Conservation (phyloP, 148 eudicot species). For the Silene conica region DNA sequence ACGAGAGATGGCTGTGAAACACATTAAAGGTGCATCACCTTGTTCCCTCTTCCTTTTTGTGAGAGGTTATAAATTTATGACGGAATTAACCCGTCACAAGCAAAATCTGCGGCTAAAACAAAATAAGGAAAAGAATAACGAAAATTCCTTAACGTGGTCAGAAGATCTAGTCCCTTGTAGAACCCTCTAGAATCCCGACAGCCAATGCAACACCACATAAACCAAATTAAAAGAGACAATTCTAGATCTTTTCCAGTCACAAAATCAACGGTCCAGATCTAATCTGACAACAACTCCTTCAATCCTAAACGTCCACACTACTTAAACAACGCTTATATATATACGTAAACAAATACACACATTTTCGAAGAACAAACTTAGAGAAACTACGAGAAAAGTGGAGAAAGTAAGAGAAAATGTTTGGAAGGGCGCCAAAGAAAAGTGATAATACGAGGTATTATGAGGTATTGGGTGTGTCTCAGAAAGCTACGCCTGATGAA, state of each 20-base stretch:
- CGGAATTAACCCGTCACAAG: too few relatives aligned
- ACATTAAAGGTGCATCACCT: too few relatives aligned
- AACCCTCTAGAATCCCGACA: slow-evolving; percentile 25
- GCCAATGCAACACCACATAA: slow-evolving; percentile 8
- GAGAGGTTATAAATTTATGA: too few relatives aligned
- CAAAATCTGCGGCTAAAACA: too few relatives aligned
- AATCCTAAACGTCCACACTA: slow-evolving; percentile 23
- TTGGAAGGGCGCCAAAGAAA: slow-evolving; percentile 59
- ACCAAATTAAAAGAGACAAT: background rate
- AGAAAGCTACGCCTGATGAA: slow-evolving; percentile 49
- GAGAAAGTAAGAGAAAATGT: slow-evolving; percentile 35
- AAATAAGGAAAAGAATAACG: too few relatives aligned
- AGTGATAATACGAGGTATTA: slow-evolving; percentile 59
- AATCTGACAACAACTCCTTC: background rate
- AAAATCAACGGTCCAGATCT: too few relatives aligned
- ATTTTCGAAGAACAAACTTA: background rate
- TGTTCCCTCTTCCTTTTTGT: too few relatives aligned
- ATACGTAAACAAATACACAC: background rate
- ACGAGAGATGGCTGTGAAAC: too few relatives aligned
- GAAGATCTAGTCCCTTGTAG: slow-evolving; percentile 6
- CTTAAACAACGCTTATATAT: background rate
- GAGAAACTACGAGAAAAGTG: background rate
- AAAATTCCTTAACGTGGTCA: too few relatives aligned
- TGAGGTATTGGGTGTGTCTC: slow-evolving; percentile 45
- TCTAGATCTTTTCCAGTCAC: too few relatives aligned